Percentiles rank a stretch among this genome's conserved stretches.
Evolutionary conservation across 2,329 filamentous ascomycete genomes (phyloP).

Genomic region (Botrytis byssoidea): DNA sequence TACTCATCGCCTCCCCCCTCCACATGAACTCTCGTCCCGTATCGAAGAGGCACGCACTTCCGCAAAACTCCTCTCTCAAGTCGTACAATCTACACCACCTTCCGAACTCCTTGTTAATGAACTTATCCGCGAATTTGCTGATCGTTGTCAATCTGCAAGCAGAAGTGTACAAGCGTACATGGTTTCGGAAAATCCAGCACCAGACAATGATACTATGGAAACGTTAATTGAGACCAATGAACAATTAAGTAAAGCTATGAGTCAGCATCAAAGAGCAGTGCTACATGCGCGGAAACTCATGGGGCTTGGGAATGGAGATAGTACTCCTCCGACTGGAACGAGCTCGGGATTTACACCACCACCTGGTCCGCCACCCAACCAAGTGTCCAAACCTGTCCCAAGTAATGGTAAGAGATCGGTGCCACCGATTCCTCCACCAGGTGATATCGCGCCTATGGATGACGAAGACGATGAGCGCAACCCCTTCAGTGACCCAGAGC

Average conservation of each 20-base stretch:
- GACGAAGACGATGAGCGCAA: slow-evolving; percentile 32
- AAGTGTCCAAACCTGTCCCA: slow-evolving; percentile 7
- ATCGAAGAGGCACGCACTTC: slow-evolving; percentile 90
- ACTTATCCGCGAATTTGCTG: slow-evolving; percentile 87
- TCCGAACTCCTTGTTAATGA: slow-evolving; percentile 77
- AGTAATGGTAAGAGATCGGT: slow-evolving; percentile 20
- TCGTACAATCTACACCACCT: slow-evolving; percentile 80
- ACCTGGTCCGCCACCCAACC: slow-evolving; percentile 26
- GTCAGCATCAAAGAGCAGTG: slow-evolving; percentile 79
- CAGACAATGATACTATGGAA: slow-evolving; percentile 92
- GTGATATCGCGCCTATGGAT: slow-evolving; percentile 33
- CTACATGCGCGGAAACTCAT: slow-evolving; percentile 59
- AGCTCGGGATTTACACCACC: slow-evolving; percentile 29
- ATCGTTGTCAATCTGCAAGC: slow-evolving; percentile 79
- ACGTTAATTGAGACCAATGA: slow-evolving; percentile 94
- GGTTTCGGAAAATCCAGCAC: slow-evolving; percentile 70
- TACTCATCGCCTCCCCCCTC: slow-evolving; percentile 56
- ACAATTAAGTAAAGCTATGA: slow-evolving; percentile 77
- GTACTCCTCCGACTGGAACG: slow-evolving; percentile 30
- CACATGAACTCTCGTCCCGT: slow-evolving; percentile 74
- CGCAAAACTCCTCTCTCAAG: slow-evolving; percentile 86
- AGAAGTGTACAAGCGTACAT: slow-evolving; percentile 85
- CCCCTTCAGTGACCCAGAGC: slow-evolving; percentile 36
- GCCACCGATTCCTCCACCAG: slow-evolving; percentile 34
- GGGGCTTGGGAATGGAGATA: slow-evolving; percentile 40